Evolutionary conservation across 371 early-diverging fungal species (phyloP).

Genomic region (Mortierella sp.): DNA sequence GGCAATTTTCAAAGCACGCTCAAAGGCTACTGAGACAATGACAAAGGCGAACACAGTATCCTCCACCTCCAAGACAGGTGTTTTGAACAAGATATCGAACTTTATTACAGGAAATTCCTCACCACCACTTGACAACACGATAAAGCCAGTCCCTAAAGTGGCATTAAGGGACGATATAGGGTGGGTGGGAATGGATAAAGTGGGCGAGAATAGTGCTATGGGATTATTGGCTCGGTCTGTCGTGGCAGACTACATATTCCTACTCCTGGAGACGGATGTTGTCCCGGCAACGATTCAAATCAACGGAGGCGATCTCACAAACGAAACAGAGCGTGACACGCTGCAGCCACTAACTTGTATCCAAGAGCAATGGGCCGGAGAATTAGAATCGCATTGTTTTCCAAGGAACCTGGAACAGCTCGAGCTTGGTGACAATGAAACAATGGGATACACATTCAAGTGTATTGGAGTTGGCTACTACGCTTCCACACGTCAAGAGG

Average conservation of each 20-base stretch:
- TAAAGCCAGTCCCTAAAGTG: conserved; percentile 11
- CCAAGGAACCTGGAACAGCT: conserved; percentile 48
- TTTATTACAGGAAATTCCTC: conserved; percentile 6
- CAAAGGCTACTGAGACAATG: not conserved
- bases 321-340: not conserved
- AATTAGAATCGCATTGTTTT: conserved; percentile 61
- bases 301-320: not conserved
- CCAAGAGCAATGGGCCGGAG: conserved; percentile 31
- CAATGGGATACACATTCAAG: conserved; percentile 68
- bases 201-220: conserved; percentile 49
- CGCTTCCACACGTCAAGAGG: conserved; percentile 61
- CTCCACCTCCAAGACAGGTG: not conserved
- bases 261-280: conserved; percentile 62
- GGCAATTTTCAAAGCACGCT: conserved; percentile 1
- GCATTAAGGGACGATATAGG: conserved; percentile 44
- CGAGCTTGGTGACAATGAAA: conserved; percentile 57
- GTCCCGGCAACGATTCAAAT: conserved; percentile 51
- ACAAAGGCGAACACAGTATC: not conserved
- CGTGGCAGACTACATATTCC: conserved; percentile 64
- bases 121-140: conserved; percentile 5
- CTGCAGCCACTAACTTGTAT: not conserved
- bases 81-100: conserved; percentile 18
- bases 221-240: conserved; percentile 60
- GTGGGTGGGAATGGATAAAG: conserved; percentile 50
- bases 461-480: conserved; percentile 69